These are phyloP conservation scores for Aspergillus sergii DNA, from an alignment of 2,329 filamentous ascomycete genomes.

Conservation along the genomic window DNA sequence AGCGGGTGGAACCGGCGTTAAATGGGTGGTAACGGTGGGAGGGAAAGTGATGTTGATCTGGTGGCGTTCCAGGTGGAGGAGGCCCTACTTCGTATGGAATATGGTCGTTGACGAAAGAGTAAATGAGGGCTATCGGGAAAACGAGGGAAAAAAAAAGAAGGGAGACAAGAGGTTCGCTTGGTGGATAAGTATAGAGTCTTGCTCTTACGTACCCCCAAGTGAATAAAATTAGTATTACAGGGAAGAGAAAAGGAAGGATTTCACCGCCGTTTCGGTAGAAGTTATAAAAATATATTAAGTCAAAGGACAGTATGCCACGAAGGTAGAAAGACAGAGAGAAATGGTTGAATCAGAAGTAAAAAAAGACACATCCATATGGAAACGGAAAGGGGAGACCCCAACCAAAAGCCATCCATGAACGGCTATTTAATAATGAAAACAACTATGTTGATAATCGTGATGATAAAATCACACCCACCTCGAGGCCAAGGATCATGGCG, in stretches of 20 bases:
- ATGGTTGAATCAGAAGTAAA: neutral
- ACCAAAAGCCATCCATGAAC: neutral
- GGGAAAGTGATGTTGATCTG: neutral
- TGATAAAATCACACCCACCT: neutral
- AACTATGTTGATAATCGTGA: neutral
- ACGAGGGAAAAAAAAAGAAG: neutral
- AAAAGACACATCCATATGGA: neutral
- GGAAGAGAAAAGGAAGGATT: neutral
- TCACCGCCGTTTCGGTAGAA: neutral
- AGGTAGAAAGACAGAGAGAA: neutral
- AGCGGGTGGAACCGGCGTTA: slow-evolving; percentile 2
- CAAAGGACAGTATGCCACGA: neutral
- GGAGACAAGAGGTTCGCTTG: neutral
- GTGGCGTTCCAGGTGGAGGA: neutral
- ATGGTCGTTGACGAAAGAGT: neutral
- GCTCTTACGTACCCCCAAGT: neutral
- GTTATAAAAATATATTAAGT: neutral
- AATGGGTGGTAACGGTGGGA: neutral
- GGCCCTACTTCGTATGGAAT: neutral
- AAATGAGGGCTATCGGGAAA: neutral
- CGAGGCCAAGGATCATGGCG: neutral
- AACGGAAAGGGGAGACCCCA: neutral
- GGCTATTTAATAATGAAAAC: neutral
- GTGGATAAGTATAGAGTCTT: neutral
- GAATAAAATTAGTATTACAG: neutral